Evolutionary conservation across 208 protist species (phyloP), one percentile per base, ranked within the genome.

Genomic region (Crithidia bombi): DNA sequence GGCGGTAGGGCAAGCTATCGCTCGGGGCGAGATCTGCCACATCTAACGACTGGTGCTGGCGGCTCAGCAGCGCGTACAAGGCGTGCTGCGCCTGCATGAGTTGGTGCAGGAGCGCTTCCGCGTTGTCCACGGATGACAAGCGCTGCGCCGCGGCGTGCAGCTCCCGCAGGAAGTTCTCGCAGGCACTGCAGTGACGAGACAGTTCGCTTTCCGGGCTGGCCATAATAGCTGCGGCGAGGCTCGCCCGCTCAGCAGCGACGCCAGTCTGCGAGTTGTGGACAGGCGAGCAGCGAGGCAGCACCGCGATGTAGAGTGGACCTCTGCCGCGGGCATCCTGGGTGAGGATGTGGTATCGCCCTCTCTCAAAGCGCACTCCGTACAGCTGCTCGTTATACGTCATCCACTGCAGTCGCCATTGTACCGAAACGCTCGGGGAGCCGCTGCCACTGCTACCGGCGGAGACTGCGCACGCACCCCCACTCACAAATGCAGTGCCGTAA

Each of bases 31-130:
- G 50, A 63, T 78, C 70, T 17, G 54, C 81, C 23, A 79, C 76
- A 47, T 69, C 41, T 56, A 73, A 12, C n/a, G 54, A 69, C 50
- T 78, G 26, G 23, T 82, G 73, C 70, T 91, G 77, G n/a, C 84
- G 87, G 17, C 75, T 59, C 21, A 89, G 62, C 6, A 87, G 79
- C 10, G 84, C 87, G 36, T 87, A 75, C 35, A 89, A 41, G 66
- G 63, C 68, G 65, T 90, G 74, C 44, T 79, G 73, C 14, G 81
- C 73, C 52, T 87, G 23, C 46, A 78, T 75, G 15, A 86, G 79
- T 41, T 79, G 56, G n/a, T 83, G 46, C 35, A 72, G 47, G 17
- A 88, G 46, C 14, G 73, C 67, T 23, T 68, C 56, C 15, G 46
- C 59, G 50, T 72, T 67, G 30, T 33, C 38, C 28, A 35, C 56